These are phyloP conservation scores for Mortierella sp. DNA, from an alignment of 371 early-diverging fungal species.

Conservation along the genomic window DNA sequence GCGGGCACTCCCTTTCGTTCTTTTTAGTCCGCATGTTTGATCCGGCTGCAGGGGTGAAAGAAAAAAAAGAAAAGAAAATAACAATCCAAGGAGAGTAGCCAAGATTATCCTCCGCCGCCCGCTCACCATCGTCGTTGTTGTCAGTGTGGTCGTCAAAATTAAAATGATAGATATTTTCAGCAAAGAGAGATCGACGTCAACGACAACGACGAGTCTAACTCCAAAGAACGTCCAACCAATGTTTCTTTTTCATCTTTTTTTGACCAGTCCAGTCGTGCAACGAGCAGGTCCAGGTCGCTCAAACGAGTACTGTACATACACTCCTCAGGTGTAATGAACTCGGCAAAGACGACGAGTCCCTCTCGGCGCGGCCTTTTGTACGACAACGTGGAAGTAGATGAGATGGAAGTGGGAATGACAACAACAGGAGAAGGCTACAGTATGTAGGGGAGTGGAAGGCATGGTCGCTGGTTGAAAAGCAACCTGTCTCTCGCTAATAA, in stretches of 20 bases:
- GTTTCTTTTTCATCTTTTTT: neutral
- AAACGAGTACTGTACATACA: too few species aligned
- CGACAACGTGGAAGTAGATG: neutral
- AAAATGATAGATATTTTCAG: too few species aligned
- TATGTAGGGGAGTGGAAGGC: neutral
- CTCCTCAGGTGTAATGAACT: too few species aligned
- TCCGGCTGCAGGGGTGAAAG: neutral
- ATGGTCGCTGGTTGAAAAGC: neutral
- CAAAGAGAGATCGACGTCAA: too few species aligned
- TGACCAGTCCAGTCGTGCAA: neutral
- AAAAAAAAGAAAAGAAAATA: neutral
- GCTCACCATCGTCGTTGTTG: too few species aligned
- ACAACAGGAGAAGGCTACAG: neutral
- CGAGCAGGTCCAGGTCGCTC: neutral
- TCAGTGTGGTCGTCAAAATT: too few species aligned
- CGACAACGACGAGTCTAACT: too few species aligned
- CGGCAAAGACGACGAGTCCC: too few species aligned
- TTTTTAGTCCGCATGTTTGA: slow-evolving; percentile 2
- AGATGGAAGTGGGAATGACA: neutral
- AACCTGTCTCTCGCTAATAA: neutral
- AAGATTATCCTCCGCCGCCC: too few species aligned
- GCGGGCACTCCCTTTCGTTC: neutral
- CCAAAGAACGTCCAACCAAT: neutral
- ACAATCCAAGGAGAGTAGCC: too few species aligned
- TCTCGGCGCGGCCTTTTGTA: too few species aligned